phyloP scores from a whole-genome alignment of 768 basidiomycete species.

The Tulasnella sp. region DNA sequence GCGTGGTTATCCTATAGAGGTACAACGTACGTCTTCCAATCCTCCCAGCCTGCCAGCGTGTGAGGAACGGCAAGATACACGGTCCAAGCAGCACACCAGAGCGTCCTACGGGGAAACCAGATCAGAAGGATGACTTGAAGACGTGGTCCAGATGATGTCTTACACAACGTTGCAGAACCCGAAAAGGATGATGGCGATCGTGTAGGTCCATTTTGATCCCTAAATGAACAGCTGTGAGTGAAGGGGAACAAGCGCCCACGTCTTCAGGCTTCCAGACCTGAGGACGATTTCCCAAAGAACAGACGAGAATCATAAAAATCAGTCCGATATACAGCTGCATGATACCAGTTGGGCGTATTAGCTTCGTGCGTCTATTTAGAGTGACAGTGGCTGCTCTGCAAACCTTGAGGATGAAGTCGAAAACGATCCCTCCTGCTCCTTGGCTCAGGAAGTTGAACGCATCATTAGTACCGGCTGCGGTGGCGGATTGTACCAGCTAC shows the following conservation, averaged over 20 bases:
- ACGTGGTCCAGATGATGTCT: conserved; percentile 8
- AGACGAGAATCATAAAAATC: conserved; percentile 70
- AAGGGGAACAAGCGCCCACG: background rate
- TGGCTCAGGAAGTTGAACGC: conserved; percentile 75
- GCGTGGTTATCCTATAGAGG: background rate
- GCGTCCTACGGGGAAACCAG: conserved; percentile 39
- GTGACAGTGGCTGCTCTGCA: background rate
- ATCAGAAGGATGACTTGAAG: no score
- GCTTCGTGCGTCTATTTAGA: conserved; percentile 20
- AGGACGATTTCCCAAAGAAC: conserved; percentile 86
- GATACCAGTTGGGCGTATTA: background rate
- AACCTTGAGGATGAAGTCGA: conserved; percentile 67
- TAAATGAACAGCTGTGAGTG: conserved; percentile 2
- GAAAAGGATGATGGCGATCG: conserved; percentile 63
- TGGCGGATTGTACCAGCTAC: conserved; percentile 75
- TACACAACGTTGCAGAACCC: conserved; percentile 51
- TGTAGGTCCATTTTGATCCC: conserved; percentile 83
- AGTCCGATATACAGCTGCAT: conserved; percentile 68
- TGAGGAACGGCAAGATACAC: conserved; percentile 79
- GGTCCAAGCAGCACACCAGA: conserved; percentile 87
- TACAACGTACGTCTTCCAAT: conserved; percentile 51
- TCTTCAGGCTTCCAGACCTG: conserved; percentile 22
- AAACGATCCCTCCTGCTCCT: conserved; percentile 60
- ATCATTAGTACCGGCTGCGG: conserved; percentile 40
- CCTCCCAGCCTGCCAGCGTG: conserved; percentile 60